These are phyloP conservation scores for Tieghemostelium lacteum DNA, from an alignment of 78 protist species.

Conservation along the genomic window DNA sequence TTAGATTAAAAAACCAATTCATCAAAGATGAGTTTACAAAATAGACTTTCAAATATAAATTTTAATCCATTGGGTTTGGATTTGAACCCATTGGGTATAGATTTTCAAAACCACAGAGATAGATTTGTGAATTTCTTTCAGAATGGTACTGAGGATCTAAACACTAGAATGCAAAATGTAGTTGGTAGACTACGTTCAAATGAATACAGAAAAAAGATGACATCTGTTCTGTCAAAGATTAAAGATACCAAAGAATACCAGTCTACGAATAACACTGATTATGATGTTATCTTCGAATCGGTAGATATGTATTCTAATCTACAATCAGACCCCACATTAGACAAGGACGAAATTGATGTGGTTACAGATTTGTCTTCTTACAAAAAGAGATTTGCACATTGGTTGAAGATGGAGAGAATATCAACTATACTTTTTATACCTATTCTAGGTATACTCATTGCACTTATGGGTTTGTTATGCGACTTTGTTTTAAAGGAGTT, in stretches of 20 bases:
- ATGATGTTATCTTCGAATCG: conserved; percentile 75
- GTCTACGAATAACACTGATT: conserved; percentile 53
- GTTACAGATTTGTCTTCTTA: conserved; percentile 30
- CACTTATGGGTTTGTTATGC: conserved; percentile 50
- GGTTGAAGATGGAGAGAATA: conserved; percentile 73
- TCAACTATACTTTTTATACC: conserved; percentile 60
- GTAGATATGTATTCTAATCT: conserved; percentile 78
- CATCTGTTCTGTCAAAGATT: conserved; percentile 44
- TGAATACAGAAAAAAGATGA: conserved; percentile 73
- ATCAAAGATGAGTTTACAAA: background rate
- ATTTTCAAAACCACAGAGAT: conserved; percentile 53
- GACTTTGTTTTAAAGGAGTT: conserved; percentile 29
- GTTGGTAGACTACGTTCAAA: conserved; percentile 55
- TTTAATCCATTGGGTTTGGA: conserved; percentile 30
- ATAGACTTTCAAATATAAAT: conserved; percentile 30
- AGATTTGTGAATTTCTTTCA: conserved; percentile 42
- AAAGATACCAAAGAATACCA: conserved; percentile 69
- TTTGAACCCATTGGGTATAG: conserved; percentile 53
- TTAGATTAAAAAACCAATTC: too few species aligned
- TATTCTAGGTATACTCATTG: conserved; percentile 20
- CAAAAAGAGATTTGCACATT: conserved; percentile 32
- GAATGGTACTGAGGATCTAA: conserved; percentile 64
- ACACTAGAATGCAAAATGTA: conserved; percentile 32
- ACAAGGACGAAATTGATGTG: conserved; percentile 41
- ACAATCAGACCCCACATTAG: conserved; percentile 69